Conservation (phyloP, 1,284 basidiomycete genomes). For the Sparassis latifolia region DNA sequence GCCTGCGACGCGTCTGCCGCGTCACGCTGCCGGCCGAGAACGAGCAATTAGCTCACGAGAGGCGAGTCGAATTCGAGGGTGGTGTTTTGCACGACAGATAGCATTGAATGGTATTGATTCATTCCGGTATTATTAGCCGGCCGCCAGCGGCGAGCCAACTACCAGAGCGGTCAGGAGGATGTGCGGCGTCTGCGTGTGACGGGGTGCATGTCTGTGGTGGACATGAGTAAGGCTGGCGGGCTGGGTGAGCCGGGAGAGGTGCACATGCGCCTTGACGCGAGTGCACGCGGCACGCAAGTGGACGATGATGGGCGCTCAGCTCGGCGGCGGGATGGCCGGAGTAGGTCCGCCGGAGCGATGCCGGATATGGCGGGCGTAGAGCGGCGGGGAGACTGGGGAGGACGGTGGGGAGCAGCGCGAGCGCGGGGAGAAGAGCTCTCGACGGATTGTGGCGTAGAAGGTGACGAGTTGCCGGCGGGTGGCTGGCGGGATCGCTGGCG, state of each 20-base stretch:
- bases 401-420: neutral
- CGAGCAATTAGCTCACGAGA: too few relatives aligned
- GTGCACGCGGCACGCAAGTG: neutral
- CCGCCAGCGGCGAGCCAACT: too few relatives aligned
- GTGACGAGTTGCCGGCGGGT: neutral
- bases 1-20: too few relatives aligned
- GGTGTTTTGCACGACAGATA: too few relatives aligned
- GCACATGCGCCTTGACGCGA: too few relatives aligned
- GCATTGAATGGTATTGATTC: too few relatives aligned
- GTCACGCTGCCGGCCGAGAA: too few relatives aligned
- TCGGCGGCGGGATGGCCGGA: neutral
- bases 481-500: slow-evolving; percentile 1
- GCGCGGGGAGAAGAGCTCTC: too few relatives aligned
- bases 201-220: too few relatives aligned
- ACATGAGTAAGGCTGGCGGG: too few relatives aligned
- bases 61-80: too few relatives aligned
- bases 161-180: neutral
- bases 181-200: neutral
- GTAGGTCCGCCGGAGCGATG: neutral
- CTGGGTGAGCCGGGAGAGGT: neutral
- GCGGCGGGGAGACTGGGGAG: neutral
- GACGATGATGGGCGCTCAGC: neutral
- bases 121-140: too few relatives aligned
- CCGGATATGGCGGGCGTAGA: neutral
- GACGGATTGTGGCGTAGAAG: slow-evolving; percentile 10